Evolutionary conservation across 768 basidiomycete species (phyloP), one percentile per base, ranked within the genome.

Genomic region (Heimioporus sp.): DNA sequence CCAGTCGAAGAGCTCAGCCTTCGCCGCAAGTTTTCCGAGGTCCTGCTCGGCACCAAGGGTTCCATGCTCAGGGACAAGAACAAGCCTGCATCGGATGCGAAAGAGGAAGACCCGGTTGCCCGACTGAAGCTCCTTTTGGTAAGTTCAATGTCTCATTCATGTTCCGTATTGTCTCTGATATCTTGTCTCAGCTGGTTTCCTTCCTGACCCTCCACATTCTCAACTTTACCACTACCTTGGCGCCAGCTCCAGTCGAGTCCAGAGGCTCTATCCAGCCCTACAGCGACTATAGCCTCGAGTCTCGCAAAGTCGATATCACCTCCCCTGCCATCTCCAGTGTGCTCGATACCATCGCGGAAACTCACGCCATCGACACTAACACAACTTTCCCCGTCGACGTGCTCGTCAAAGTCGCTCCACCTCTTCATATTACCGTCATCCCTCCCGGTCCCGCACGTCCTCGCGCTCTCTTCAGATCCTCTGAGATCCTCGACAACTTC

Each of bases 181-280:
- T 10, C 43, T 36, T 42, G 13, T 35, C 38, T 48, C 56, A 87
- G 85, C 92, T 99, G 59, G 85, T 86, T 16, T 86, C 94, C 4
- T 99, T 98, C 81, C 78, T 96, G 57, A 85, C 85, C 0, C 73
- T 99, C 3, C 97, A 99, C 60, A 82, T 94, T 49, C 80, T 97
- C 55, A 98, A 98, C 75, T 81, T 98, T 52, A 88, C 87, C 67
- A 90, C 95, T 0, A 94, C 97, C 0, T 81, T 99, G 44, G 87
- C 94, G 0, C 79, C 84, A 31, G 76, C 79, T n/a, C 67, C 81
- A 51, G 58, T 82, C 63, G 74, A 70, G 58, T 64, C 52, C 10
- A 66, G 53, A 53, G 38, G 30, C 6, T 56, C 62, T 31, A 10
- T 58, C 4, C 56, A 53, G 24, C 17, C 49, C 15, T 46, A 62